Conservation (phyloP, 1,284 basidiomycete genomes). For the Athelia sp. region DNA sequence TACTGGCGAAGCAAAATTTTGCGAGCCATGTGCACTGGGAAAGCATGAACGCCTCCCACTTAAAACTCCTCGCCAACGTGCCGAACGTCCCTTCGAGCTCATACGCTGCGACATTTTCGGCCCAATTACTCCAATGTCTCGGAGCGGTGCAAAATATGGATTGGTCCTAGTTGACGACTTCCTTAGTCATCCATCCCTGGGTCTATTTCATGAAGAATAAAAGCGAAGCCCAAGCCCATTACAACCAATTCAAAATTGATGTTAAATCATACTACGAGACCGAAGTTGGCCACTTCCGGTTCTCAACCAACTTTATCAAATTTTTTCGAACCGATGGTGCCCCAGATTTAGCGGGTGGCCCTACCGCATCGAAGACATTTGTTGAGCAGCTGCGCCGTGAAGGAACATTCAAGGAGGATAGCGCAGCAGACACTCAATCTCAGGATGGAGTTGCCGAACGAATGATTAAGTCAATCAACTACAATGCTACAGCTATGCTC, state of each 20-base stretch:
- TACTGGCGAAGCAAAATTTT: conserved; percentile 8
- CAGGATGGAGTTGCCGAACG: conserved; percentile 25
- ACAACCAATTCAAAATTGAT: conserved; percentile 15
- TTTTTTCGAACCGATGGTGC: conserved; percentile 22
- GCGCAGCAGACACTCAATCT: conserved; percentile 23
- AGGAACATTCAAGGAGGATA: conserved; percentile 19
- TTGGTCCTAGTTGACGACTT: conserved; percentile 27
- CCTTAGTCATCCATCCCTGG: conserved; percentile 8
- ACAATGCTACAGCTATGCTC: conserved; percentile 17
- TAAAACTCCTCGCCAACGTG: conserved; percentile 6
- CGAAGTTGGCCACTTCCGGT: conserved; percentile 13
- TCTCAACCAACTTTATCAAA: conserved; percentile 12
- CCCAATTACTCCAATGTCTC: conserved; percentile 16
- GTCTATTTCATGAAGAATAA: conserved; percentile 20
- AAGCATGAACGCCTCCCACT: conserved; percentile 23
- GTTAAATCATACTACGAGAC: conserved; percentile 11
- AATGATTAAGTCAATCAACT: conserved; percentile 24
- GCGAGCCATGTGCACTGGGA: conserved; percentile 13
- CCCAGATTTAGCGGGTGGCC: conserved; percentile 15
- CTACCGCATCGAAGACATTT: conserved; percentile 21
- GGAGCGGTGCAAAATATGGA: conserved; percentile 20
- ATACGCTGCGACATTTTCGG: conserved; percentile 27
- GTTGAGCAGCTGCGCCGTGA: conserved; percentile 14
- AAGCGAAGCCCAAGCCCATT: conserved; percentile 10
- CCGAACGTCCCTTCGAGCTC: conserved; percentile 17